Evolutionary conservation across 2,329 filamentous ascomycete species (phyloP).

Genomic region (Fusarium sp.): DNA sequence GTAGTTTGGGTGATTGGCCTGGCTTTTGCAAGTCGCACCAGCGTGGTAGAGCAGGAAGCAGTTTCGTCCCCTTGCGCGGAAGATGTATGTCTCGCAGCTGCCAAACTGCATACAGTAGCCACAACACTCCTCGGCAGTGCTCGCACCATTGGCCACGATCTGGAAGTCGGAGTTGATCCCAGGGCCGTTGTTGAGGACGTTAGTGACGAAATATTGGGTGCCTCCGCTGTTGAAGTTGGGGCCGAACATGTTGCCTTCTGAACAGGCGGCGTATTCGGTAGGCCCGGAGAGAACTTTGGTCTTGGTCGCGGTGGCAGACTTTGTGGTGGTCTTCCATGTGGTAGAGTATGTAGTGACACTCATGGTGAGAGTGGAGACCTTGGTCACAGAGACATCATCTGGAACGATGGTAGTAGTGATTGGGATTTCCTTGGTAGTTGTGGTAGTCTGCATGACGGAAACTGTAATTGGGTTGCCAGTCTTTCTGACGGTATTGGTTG

Average conservation of each 20-base stretch:
- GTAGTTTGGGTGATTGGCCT: constrained; percentile 11
- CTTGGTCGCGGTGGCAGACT: not conserved
- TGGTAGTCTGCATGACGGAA: constrained; percentile 3
- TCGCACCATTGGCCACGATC: constrained; percentile 8
- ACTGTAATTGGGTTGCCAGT: constrained; percentile 2
- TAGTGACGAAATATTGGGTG: constrained; percentile 11
- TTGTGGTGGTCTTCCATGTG: constrained; percentile 4
- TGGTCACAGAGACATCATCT: constrained; percentile 5
- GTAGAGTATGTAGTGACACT: constrained; percentile 18
- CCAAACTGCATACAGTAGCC: constrained; percentile 12
- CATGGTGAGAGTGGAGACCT: constrained; percentile 5
- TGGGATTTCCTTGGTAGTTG: not conserved
- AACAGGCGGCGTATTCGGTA: constrained; percentile 12
- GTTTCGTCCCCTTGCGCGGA: constrained; percentile 10
- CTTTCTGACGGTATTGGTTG: constrained; percentile 1
- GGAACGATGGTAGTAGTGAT: constrained; percentile 20
- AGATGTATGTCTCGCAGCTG: constrained; percentile 13
- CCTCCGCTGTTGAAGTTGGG: constrained; percentile 24
- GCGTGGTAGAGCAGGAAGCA: constrained; percentile 22
- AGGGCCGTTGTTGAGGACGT: constrained; percentile 20
- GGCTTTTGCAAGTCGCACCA: not conserved
- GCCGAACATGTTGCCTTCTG: constrained; percentile 6
- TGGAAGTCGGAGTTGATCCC: constrained; percentile 14
- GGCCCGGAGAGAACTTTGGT: constrained; percentile 9
- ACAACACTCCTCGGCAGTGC: constrained; percentile 3